A percentile compares a stretch with the other conserved stretches of the same genome.
These are phyloP conservation scores for Hypoxylon sp. DNA, from an alignment of 2,329 filamentous ascomycete species.

Conservation along the genomic window DNA sequence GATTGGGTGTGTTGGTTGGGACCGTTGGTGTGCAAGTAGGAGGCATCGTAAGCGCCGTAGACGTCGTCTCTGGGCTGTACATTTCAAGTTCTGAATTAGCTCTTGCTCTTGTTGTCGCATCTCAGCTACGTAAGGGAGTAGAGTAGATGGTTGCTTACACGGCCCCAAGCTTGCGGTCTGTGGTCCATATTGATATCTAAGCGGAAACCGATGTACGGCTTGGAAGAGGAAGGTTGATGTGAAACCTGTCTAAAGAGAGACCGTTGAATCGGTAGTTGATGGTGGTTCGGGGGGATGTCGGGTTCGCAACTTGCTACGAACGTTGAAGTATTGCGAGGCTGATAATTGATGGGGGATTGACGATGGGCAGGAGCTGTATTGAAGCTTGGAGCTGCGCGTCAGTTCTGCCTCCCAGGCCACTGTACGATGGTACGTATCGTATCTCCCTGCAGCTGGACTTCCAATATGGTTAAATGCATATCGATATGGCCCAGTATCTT, in stretches of 20 bases:
- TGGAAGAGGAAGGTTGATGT: constrained; percentile 23
- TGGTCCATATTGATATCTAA: constrained; percentile 69
- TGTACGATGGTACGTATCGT: constrained; percentile 2
- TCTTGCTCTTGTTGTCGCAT: constrained; percentile 10
- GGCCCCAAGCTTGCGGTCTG: constrained; percentile 78
- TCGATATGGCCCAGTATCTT: not conserved
- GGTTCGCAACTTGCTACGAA: not conserved
- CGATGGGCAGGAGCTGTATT: constrained; percentile 11
- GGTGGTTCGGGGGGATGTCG: constrained; percentile 4
- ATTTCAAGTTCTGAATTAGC: constrained; percentile 51
- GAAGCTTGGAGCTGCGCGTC: constrained; percentile 47
- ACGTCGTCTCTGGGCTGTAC: constrained; percentile 93
- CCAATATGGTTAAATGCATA: not conserved
- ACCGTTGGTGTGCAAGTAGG: constrained; percentile 78
- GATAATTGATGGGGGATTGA: constrained; percentile 9
- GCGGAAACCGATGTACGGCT: constrained; percentile 14
- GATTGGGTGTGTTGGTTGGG: constrained; percentile 90
- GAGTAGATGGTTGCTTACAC: constrained; percentile 63
- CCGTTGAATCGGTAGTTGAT: constrained; percentile 1
- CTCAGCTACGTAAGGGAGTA: constrained; percentile 15
- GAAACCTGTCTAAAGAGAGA: not conserved
- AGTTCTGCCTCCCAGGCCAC: constrained; percentile 42
- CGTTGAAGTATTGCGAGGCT: constrained; percentile 22
- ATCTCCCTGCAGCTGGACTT: not conserved
- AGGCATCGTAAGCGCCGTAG: constrained; percentile 91